These are phyloP conservation scores for Colletotrichum lini DNA, from an alignment of 2,329 filamentous ascomycete species.

Conservation along the genomic window DNA sequence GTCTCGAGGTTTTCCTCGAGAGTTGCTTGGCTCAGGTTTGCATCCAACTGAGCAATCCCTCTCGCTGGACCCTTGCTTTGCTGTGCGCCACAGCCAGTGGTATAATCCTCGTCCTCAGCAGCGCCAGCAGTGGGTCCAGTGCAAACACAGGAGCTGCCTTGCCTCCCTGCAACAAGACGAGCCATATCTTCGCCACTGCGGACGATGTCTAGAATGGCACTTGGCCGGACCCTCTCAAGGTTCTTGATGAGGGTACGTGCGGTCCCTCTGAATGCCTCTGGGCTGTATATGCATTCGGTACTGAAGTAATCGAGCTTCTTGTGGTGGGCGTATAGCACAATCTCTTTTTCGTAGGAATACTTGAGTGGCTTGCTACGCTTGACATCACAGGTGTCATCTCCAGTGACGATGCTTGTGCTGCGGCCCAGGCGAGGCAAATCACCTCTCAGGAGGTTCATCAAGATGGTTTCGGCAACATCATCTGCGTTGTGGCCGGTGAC, in stretches of 20 bases:
- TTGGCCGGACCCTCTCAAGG: conserved; percentile 91
- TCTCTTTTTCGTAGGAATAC: conserved; percentile 99
- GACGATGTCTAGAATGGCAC: conserved; percentile 95
- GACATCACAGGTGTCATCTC: conserved; percentile 83
- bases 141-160: conserved; percentile 63
- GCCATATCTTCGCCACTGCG: conserved; percentile 97
- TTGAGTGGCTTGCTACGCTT: conserved; percentile 97
- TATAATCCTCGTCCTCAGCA: conserved; percentile 64
- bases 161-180: conserved; percentile 78
- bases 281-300: conserved; percentile 98
- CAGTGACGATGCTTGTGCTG: conserved; percentile 91
- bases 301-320: conserved; percentile 98
- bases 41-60: conserved; percentile 88
- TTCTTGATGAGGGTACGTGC: conserved; percentile 95
- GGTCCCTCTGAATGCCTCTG: conserved; percentile 94
- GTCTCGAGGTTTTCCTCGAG: conserved; percentile 73
- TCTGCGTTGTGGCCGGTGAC: conserved; percentile 98
- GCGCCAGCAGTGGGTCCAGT: conserved; percentile 47
- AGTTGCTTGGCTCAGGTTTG: conserved; percentile 76
- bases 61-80: conserved; percentile 77
- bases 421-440: conserved; percentile 89
- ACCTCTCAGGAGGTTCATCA: conserved; percentile 96
- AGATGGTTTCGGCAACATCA: conserved; percentile 95
- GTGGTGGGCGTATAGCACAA: conserved; percentile 97
- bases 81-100: conserved; percentile 64